Evolutionary conservation across 2,329 filamentous ascomycete genomes (phyloP), one percentile per base, ranked within the genome.

Genomic region (Hypoxylon sp.): DNA sequence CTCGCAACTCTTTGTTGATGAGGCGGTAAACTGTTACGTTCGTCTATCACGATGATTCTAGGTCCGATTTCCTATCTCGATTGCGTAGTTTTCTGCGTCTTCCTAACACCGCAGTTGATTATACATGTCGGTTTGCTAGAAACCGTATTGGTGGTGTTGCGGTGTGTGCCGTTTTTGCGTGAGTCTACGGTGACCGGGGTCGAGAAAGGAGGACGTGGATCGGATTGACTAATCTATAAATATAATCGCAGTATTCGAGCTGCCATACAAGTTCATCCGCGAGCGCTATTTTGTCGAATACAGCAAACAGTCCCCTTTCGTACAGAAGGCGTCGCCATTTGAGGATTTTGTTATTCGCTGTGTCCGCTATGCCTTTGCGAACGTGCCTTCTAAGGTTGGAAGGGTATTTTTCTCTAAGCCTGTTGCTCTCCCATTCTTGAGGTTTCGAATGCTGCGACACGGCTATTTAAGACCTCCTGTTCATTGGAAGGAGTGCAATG

Each of bases 341-440:
- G 89, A 93, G 68, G 88, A 92, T 65, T 69, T 91, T 31, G 88
- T 91, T 37, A 80, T 93, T 51, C 81, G 88, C 51, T 91, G 87
- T 64, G 88, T 94, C 25, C 81, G 88, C 43, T 91, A 89, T 76
- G 88, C 87, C 9, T 93, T 93, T 66, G 81, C 84, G 17, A 80
- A 82, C 55, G 83, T 93, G 57, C 86, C 87, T 2, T 78, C 87
- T 6, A 77, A 74, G 23, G 80, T 93, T 17, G 86, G 86, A 4
- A 79, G 86, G 27, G 84, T 92, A 11, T 93, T 94, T 76, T 90
- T 94, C 68, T 87, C 84, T 5, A 90, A 87, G 71, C 69, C 74
- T 21, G 88, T 94, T 7, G 81, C 87, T 1, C 67, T 90, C 38
- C 89, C 89, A 0, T 93, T 93, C 67, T 69, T 92, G 51, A 77